Evolutionary conservation across 257 asterid genomes (phyloP), one percentile per base, ranked within the genome.

Genomic region (Penstemon barbatus): DNA sequence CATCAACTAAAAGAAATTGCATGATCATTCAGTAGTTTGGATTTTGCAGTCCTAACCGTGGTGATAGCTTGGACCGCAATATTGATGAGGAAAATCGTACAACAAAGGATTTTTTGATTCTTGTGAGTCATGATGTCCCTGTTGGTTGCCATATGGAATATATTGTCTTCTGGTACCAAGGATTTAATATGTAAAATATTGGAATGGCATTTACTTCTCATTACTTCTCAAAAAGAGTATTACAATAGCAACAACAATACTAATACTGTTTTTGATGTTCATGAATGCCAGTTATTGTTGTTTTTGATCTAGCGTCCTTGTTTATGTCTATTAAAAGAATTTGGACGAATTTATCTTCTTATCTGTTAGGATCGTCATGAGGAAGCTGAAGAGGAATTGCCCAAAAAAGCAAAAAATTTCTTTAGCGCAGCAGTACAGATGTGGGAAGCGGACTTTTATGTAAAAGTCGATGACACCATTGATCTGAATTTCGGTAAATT

Each of bases 381-480:
- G 81, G 98, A 89, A 91, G 97, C 96, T 75, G 81, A 84, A 57
- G 98, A 87, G 80, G 96, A 89, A 79, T 74, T 85, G 74, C 84
- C 96, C 72, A 92, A 86, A 77, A 92, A 92, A 79, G 90, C 95
- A 51, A 92, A 86, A 65, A 67, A 62, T 75, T 92, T 92, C 84
- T 86, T 92, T 71, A 83, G 96, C 77, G 62, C 91, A 54, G 98
- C 98, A 70, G 89, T 87, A 70, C 98, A 89, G 72, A 86, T 61
- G 81, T 92, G 97, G 98, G 91, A 92, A 75, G 97, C 98, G 18
- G 98, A 92, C 41, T 92, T 86, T 76, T 92, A 87, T 76, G 81
- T 92, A 41, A 92, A 89, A 90, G 92, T 87, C 52, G 81, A 87
- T 61, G 96, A 89, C 75, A 79, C 81, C 54, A 75, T 89, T 75